Percentiles rank a stretch among this genome's conserved stretches.
These are phyloP conservation scores for Hypoxylon sp. DNA, from an alignment of 2,329 filamentous ascomycete species.

Conservation along the genomic window DNA sequence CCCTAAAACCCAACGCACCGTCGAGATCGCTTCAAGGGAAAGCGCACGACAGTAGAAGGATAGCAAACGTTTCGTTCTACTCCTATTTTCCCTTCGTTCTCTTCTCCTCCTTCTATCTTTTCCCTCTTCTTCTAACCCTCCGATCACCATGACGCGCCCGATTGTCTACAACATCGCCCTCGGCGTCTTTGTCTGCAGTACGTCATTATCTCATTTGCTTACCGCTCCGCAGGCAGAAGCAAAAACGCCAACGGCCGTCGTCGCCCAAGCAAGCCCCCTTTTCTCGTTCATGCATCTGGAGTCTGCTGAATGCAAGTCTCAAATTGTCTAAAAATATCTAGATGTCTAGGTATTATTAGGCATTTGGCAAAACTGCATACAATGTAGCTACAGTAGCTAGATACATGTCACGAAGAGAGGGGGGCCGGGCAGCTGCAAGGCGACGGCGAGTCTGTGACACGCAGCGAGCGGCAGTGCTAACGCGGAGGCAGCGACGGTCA, in stretches of 20 bases:
- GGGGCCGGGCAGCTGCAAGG: conserved; percentile 3
- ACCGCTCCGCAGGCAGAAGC: conserved; percentile 20
- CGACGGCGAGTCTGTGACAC: background rate
- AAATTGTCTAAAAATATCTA: conserved; percentile 3
- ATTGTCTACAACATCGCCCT: conserved; percentile 52
- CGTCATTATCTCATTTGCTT: conserved; percentile 40
- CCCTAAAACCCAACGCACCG: no score
- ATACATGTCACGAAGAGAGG: background rate
- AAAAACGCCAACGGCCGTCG: conserved; percentile 7
- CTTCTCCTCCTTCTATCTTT: background rate
- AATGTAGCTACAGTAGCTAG: background rate
- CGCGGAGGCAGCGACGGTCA: conserved; percentile 65
- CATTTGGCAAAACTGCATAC: no score
- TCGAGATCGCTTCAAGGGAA: conserved; percentile 6
- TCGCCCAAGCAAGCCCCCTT: conserved; percentile 4
- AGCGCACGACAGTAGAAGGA: conserved; percentile 20
- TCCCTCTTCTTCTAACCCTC: background rate
- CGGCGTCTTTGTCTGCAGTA: conserved; percentile 54
- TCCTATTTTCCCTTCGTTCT: no score
- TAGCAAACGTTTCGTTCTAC: background rate
- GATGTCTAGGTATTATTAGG: no score
- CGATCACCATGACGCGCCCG: conserved; percentile 51
- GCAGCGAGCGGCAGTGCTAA: conserved; percentile 43
- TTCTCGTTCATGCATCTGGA: background rate
- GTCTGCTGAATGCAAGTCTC: background rate